A percentile compares a stretch with the other conserved stretches of the same genome.
These are phyloP conservation scores for Solanum dulcamara DNA, from an alignment of 257 asterid genomes.

Conservation along the genomic window DNA sequence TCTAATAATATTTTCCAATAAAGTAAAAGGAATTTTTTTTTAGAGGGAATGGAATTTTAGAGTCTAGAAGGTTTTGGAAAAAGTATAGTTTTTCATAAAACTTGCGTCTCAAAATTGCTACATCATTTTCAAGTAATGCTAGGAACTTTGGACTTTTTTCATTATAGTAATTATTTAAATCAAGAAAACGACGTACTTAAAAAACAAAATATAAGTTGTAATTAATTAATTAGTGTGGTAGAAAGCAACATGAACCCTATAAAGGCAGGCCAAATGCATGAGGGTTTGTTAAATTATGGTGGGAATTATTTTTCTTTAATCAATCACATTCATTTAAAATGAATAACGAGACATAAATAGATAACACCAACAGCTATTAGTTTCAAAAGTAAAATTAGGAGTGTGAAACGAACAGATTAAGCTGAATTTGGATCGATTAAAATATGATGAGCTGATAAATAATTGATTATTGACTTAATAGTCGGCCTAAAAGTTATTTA, in stretches of 20 bases:
- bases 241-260: background rate
- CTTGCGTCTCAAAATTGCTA: background rate
- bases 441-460: background rate
- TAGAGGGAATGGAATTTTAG: background rate
- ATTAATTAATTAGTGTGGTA: background rate
- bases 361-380: background rate
- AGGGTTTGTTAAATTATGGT: background rate
- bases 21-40: background rate
- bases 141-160: background rate
- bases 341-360: background rate
- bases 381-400: background rate
- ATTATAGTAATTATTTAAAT: background rate
- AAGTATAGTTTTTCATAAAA: background rate
- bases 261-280: background rate
- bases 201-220: background rate
- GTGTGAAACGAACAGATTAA: too few relatives aligned
- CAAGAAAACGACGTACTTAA: background rate
- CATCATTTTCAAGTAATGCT: background rate
- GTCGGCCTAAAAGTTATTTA: fast-evolving
- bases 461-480: fast-evolving
- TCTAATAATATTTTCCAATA: background rate
- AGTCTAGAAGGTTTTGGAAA: background rate
- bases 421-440: background rate
- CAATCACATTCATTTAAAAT: background rate
- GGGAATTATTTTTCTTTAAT: background rate